Evolutionary conservation across 2,329 filamentous ascomycete species (phyloP), one percentile per base, ranked within the genome.

Genomic region (Sphaerostilbella broomeana): DNA sequence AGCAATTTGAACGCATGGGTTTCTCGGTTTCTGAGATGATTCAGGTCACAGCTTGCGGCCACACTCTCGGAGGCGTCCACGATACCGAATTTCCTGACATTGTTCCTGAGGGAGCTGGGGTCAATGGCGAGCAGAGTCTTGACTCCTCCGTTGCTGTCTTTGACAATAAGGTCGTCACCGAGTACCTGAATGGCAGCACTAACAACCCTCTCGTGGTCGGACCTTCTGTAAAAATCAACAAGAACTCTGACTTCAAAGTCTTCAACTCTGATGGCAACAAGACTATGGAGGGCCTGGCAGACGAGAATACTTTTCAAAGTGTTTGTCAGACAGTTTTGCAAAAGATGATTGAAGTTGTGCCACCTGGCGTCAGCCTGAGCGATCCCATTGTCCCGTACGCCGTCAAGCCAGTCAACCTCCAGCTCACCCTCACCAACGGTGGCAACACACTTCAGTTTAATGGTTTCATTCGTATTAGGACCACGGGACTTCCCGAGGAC

Each of bases 281-380:
- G 11, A 81, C 77, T 4, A 65, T 80, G 48, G 53, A 53, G 5
- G 58, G 65, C 1, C 54, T 81, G 63, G 53, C 64, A 4, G 62
- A 69, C 38, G 51, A 64, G 0, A 49, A 58, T 1, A 58, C 56
- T 9, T 79, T 77, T 58, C 58, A 59, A 26, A 62, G 50, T 15
- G 58, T 63, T 13, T 81, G 77, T 55, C 59, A 64, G 47, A 60
- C 54, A 4, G 64, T 79, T 13, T 57, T 80, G 26, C 71, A 75
- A 51, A 72, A 70, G 52, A 73, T 81, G 75, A 75, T 80, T 43
- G 73, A 81, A n/a, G 64, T 69, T 4, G 75, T 80, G 1, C 75
- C 76, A 2, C 51, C 57, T 3, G 62, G 61, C 3, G 70, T 77
- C 4, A 60, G 58, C 1, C 65, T 81, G 4, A 68, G 69, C 0